Base-by-base conservation (phyloP, 2,329 filamentous ascomycete genomes). In the Hymenoscyphus infarciens region DNA sequence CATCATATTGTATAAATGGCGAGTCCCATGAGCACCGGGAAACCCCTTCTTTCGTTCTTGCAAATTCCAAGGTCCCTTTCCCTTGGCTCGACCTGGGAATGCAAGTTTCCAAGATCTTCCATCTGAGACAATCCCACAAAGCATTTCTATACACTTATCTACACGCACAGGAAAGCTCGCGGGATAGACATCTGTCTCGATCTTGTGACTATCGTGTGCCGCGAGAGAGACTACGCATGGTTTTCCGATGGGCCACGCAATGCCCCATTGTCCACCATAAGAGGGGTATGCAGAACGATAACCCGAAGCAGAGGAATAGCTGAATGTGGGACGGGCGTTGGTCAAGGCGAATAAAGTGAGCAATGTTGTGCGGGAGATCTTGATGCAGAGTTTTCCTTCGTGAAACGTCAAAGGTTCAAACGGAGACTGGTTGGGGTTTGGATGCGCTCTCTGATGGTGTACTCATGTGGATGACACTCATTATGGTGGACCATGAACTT, bases 221-320 rank as follows among this genome's bases (percentile, higher is more conserved):
- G 60, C 33, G 19, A 67, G 54, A 7, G 38, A 39, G 1, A 67
- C 56, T 0, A 64, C 56, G 42, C 59, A 62, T 19, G 60, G 60
- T 59, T 69, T 66, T 33, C 73, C 73, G 35, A 75, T 73, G 22
- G 74, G 73, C 74, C 74, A 76, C 13, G 71, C 68, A 27, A 75
- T 71, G 57, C 71, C 71, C 71, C 71, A 76, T 53, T 72, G 70
- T 16, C 74, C 74, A 52, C 68, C 68, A 64, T 75, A 76, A 38
- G 71, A 73, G 5, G 73, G 69, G 58, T 74, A 75, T 0, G 72
- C 69, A 19, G 71, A 70, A 3, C 74, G 71, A 59, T 74, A 71
- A 3, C 74, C 74, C 33, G 71, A 64, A 25, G 72, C 74, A 16
- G 71, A 71, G 33, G 71, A 71, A 58, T 72, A 74, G 59, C 70